Conservation (phyloP, 2,329 filamentous ascomycete species). For the Neonectria faginata region DNA sequence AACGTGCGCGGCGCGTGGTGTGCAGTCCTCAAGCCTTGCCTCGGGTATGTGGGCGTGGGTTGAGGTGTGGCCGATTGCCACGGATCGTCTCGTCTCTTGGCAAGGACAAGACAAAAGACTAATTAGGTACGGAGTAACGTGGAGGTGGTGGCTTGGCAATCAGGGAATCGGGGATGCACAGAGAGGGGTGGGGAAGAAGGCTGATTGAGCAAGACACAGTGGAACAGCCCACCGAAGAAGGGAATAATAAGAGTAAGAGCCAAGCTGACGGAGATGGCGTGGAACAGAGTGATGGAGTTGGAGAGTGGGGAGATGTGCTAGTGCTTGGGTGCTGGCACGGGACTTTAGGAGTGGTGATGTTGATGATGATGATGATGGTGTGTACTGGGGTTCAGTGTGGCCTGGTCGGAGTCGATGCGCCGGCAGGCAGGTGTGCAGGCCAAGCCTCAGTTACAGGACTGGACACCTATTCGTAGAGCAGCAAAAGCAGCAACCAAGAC, state of each 20-base stretch:
- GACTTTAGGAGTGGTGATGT: background rate
- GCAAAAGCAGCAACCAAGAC: background rate
- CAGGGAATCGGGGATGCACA: conserved; percentile 7
- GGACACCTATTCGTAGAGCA: no score
- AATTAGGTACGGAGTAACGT: no score
- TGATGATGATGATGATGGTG: conserved; percentile 1
- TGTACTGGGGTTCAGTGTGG: background rate
- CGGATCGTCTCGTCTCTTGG: conserved; percentile 23
- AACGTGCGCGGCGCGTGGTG: conserved; percentile 19
- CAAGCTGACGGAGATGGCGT: background rate
- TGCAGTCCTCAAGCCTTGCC: conserved; percentile 1
- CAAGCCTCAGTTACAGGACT: no score
- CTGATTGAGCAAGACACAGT: background rate
- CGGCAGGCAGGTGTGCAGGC: background rate
- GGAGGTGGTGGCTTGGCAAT: conserved; percentile 10
- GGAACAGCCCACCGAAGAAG: background rate
- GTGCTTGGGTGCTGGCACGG: background rate
- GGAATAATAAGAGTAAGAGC: background rate
- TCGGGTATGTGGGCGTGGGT: conserved; percentile 9
- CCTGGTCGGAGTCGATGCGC: background rate
- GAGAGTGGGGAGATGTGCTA: conserved; percentile 6
- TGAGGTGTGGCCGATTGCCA: conserved; percentile 11
- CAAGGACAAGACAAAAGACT: no score
- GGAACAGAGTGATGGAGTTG: background rate
- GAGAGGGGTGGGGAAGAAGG: background rate